Evolutionary conservation across 495 filamentous ascomycete genomes (phyloP).

Genomic region (Viridothelium virens): DNA sequence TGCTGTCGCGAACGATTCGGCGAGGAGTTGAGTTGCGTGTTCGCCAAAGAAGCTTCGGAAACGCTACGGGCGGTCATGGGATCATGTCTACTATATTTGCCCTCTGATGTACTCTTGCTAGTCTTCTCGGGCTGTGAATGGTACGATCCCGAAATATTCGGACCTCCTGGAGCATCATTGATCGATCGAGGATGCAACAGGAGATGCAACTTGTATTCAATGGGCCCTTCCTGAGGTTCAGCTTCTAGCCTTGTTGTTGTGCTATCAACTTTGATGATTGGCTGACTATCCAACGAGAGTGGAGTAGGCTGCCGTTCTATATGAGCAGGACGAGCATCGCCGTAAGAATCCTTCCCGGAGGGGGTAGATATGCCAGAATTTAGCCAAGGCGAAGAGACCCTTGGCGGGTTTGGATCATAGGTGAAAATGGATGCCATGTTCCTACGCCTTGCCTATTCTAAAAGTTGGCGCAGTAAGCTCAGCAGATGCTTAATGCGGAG

Average conservation of each 20-base stretch:
- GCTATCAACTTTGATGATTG: conserved; percentile 31
- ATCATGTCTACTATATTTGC: conserved; percentile 2
- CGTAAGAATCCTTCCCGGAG: neutral
- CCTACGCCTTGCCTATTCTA: neutral
- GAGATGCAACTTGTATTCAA: conserved; percentile 95
- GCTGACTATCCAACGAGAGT: neutral
- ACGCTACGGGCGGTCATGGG: conserved; percentile 21
- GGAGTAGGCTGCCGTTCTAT: conserved; percentile 12
- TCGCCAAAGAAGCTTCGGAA: conserved; percentile 21
- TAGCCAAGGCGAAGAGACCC: conserved; percentile 86
- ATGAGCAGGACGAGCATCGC: neutral
- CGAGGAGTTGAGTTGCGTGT: conserved; percentile 33
- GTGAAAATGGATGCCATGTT: conserved; percentile 93
- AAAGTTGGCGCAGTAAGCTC: too few relatives aligned
- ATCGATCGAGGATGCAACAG: conserved; percentile 68
- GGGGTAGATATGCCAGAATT: conserved; percentile 24
- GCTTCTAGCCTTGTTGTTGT: conserved; percentile 60
- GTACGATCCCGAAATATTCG: conserved; percentile 50
- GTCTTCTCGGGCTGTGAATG: conserved; percentile 39
- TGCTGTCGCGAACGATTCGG: conserved; percentile 64
- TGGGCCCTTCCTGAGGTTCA: conserved; percentile 89
- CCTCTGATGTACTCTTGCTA: neutral
- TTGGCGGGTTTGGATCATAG: conserved; percentile 77
- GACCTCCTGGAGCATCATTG: conserved; percentile 56
- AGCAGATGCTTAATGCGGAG: too few relatives aligned